phyloP scores from a whole-genome alignment of 257 asterid species.

The Penstemon davidsonii region DNA sequence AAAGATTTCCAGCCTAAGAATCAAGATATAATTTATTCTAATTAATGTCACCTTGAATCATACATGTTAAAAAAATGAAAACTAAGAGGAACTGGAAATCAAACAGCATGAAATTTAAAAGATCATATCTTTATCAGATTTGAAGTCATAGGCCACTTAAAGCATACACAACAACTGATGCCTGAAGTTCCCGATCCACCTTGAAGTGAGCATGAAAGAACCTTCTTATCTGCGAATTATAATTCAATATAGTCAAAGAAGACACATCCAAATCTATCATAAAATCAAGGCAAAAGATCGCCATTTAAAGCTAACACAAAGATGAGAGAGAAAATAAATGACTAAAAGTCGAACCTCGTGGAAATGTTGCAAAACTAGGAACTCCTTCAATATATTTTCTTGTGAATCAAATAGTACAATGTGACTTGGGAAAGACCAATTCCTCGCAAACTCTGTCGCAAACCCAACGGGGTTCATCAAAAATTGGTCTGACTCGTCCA shows the following conservation, averaged over 20 bases:
- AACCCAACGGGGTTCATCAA: conserved; percentile 67
- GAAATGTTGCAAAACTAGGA: conserved; percentile 59
- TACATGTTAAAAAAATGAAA: not conserved
- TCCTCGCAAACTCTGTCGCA: conserved; percentile 41
- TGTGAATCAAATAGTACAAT: conserved; percentile 82
- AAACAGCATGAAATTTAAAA: conserved; percentile 4
- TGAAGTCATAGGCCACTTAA: conserved; percentile 42
- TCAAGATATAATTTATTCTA: not conserved
- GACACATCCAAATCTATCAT: not conserved
- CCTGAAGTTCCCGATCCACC: conserved; percentile 95
- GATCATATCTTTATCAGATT: conserved; percentile 1
- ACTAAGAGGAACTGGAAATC: not conserved
- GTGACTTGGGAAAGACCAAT: conserved; percentile 85
- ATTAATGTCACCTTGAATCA: not conserved
- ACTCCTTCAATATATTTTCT: conserved; percentile 66
- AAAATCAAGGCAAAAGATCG: not conserved
- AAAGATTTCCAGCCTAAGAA: not conserved
- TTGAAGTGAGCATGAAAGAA: conserved; percentile 97
- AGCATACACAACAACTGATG: conserved; percentile 69
- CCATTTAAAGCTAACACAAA: not conserved
- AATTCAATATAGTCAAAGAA: conserved; percentile 19
- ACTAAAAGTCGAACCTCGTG: conserved; percentile 48
- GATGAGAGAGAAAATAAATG: not conserved
- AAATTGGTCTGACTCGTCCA: conserved; percentile 84
- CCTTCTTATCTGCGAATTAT: conserved; percentile 53